Conservation (phyloP, 2,329 filamentous ascomycete species). For the Sarocladiaceae sp. region DNA sequence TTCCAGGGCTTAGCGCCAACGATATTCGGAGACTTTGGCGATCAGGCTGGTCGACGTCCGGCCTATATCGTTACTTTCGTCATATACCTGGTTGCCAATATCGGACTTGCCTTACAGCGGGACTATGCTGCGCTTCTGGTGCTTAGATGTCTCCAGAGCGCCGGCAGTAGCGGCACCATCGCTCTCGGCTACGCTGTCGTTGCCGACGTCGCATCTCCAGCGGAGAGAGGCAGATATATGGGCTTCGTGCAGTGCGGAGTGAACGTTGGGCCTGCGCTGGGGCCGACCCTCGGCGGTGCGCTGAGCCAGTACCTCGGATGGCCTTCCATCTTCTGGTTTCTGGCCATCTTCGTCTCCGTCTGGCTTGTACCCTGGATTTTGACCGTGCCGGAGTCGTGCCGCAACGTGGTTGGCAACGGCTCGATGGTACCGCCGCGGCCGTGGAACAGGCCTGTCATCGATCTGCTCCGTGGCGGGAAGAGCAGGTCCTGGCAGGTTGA, state of each 20-base stretch:
- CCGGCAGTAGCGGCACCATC: conserved; percentile 62
- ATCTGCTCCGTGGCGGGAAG: conserved; percentile 37
- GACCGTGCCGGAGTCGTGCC: conserved; percentile 53
- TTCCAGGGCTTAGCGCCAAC: conserved; percentile 57
- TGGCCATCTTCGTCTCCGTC: conserved; percentile 45
- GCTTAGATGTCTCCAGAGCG: conserved; percentile 56
- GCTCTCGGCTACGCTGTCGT: conserved; percentile 66
- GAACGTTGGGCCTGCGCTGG: conserved; percentile 48
- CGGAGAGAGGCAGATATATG: conserved; percentile 68
- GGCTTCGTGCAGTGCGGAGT: conserved; percentile 56
- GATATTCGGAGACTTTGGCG: conserved; percentile 55
- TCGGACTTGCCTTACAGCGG: conserved; percentile 52
- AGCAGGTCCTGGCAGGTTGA: conserved; percentile 24
- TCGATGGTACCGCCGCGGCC: conserved; percentile 46
- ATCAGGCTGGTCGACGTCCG: conserved; percentile 54
- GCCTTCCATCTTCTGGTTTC: conserved; percentile 65
- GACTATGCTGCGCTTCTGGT: conserved; percentile 53
- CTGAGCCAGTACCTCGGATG: conserved; percentile 59
- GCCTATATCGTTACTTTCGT: conserved; percentile 52
- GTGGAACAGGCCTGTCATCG: conserved; percentile 52
- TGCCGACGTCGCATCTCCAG: conserved; percentile 62
- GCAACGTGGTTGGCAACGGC: conserved; percentile 57
- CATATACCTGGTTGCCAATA: conserved; percentile 52
- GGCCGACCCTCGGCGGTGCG: conserved; percentile 59
- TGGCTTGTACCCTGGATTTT: conserved; percentile 50